These are phyloP conservation scores for Edaphochlamys debaryana DNA, from an alignment of 139 green algal species.

Conservation along the genomic window DNA sequence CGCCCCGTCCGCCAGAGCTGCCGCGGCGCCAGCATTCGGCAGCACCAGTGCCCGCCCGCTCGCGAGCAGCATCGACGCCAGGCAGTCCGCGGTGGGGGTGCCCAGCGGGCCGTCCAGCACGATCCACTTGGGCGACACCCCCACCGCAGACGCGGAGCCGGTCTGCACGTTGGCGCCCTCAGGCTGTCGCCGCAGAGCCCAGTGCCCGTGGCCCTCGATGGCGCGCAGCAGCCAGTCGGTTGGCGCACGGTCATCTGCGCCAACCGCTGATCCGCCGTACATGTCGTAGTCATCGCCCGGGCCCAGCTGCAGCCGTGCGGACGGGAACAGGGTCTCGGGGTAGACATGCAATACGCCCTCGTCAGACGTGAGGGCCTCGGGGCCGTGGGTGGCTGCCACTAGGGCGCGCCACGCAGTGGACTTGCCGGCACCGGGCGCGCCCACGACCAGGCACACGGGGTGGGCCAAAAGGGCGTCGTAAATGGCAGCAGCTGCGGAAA, in stretches of 20 bases:
- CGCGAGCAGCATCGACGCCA: constrained; percentile 4
- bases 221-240: constrained; percentile 25
- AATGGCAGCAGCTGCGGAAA: constrained; percentile 1
- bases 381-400: constrained; percentile 12
- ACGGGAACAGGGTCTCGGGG: constrained; percentile 25
- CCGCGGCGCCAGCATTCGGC: neutral
- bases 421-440: constrained; percentile 45
- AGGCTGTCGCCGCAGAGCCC: constrained; percentile 22
- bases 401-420: constrained; percentile 44
- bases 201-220: constrained; percentile 1
- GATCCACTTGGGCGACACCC: constrained; percentile 37
- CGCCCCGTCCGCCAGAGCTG: neutral
- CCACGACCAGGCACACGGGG: constrained; percentile 34
- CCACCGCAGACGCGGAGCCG: neutral
- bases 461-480: constrained; percentile 32
- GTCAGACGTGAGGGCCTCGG: neutral
- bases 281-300: neutral
- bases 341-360: constrained; percentile 39
- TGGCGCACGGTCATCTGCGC: neutral
- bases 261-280: neutral
- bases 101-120: constrained; percentile 55
- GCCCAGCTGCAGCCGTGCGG: constrained; percentile 10
- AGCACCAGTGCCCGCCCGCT: neutral
- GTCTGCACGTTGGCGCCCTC: constrained; percentile 15
- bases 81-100: constrained; percentile 30